Base-by-base conservation (phyloP, 1,284 basidiomycete species). In the Anthracocystis setariae region DNA sequence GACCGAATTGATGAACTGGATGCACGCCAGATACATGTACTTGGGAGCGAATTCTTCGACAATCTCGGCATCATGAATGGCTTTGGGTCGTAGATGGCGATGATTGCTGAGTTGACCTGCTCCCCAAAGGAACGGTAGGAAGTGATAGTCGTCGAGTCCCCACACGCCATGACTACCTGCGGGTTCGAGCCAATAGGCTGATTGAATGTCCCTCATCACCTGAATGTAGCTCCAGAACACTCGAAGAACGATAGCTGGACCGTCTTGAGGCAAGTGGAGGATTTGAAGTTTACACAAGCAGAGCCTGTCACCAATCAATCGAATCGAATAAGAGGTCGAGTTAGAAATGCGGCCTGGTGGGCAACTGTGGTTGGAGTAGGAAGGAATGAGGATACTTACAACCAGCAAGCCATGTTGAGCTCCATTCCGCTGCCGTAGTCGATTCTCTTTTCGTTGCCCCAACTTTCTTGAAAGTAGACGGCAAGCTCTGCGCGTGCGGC, bases 401-500 rank as follows among this genome's bases (percentile, higher is more conserved):
- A 82, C 94, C 94, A 98, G 78, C 93, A 97, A 12, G 97, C 74
- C 81, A 98, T 98, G 84, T 98, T 97, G 60, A 98, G 87, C 83
- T 99, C 96, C 94, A 98, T 98, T 2, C 95, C 95, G 79, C 93
- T 96, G 9, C 96, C 95, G 84, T 99, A 99, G 84, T 99, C 96
- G 65, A 99, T 94, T 5, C 95, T 86, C 53, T 91, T 88, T 37
- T 90, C 87, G 83, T 92, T 97, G 0, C 95, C 95, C 94, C 94
- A 98, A 21, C 89, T 85, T 80, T 96, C 91, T 44, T 87, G 85
- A 74, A 98, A 91, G 83, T 98, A 98, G 0, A 86, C 86, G 3
- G 89, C 87, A 3, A 82, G 67, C 54, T 82, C 80, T 2, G 66
- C 38, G 2, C 76, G 69, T 9, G 71, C 61, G 5, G 73, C 57